Evolutionary conservation across 1,284 basidiomycete species (phyloP), one percentile per base, ranked within the genome.

Genomic region (Cutaneotrichosporon cutaneum): DNA sequence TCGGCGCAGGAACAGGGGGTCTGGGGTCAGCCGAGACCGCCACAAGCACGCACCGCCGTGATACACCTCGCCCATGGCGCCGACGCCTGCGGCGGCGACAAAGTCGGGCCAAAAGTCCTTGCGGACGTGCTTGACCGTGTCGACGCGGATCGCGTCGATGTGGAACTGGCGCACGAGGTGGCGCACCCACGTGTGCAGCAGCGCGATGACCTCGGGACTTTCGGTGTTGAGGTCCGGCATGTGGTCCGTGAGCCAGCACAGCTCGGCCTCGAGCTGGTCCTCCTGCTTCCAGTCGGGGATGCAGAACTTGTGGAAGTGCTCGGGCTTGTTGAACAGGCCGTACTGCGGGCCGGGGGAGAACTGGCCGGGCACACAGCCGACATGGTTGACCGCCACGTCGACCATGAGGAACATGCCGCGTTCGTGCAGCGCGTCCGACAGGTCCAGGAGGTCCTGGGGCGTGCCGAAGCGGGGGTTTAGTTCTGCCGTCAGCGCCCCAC

Each of bases 401-500:
- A 83, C 79, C 82, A 83, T 83, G 51, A 83, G 70, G 62, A 79
- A 81, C 82, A 83, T 83, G 35, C 76, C 80, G 24, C 80, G 68
- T 10, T 67, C 63, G 56, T 83, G 82, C 18, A 83, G 64, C 8
- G 81, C 81, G 10, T 67, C 61, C 2, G 78, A 76, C 5, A 83
- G 75, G 45, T 75, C 77, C 39, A 74, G 71, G 55, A 83, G 72
- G 61, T 82, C 81, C 54, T 78, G 66, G 1, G 71, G 65, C 1
- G 76, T 74, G 3, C 82, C 82, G 61, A 82, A 83, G 54, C 79
- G 71, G 7, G 65, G 56, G 68, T 83, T 83, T 50, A 82, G 71
- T 58, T 74, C 73, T 74, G 35, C n/a, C 27, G 26, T 47, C 44
- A 45, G 22, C 44, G 39, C 39, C 39, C 39, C 7, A 18, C 16